Evolutionary conservation across 768 basidiomycete genomes (phyloP), one percentile per base, ranked within the genome.

Genomic region (Russula abietina): DNA sequence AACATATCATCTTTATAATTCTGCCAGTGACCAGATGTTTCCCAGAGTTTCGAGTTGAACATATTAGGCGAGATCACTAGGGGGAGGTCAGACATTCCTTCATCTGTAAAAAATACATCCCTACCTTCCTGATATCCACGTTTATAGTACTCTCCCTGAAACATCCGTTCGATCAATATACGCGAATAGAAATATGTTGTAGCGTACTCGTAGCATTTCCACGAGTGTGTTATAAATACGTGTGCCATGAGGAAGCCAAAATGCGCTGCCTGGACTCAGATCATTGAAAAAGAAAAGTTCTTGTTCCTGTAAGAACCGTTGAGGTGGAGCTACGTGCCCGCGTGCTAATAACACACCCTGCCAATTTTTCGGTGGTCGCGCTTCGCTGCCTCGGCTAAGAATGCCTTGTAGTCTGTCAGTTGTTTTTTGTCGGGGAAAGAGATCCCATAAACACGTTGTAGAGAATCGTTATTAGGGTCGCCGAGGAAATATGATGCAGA

Each of bases 1-100:
- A 98, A 99, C 97, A 99, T 99, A 76, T 93, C 94, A 58, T 98
- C 95, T 73, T 89, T 87, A 79, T 98, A 99, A 73, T 98, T 96
- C 70, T 92, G 84, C 96, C 91, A 97, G 73, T 98, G 97, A 2
- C 97, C 97, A 0, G 96, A 98, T 1, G 91, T 93, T 76, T 98
- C 88, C 97, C 97, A 99, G 19, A 99, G 82, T 73, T 98, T 96
- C 62, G 84, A 81, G 80, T 96, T 85, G 83, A 84, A 98, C 85
- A 98, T 95, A 75, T 98, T 98, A 11, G 97, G 97, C 6, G 97
- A 93, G 68, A 97, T 97, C 67, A 99, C 96, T 92, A 65, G 16
- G 30, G 57, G 30, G 32, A n/a, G 41, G 61, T 54, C 62, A 61
- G 52, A 55, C 28, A 30, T 38, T 46, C 26, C 49, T 14, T 49